phyloP scores from a whole-genome alignment of 2,329 filamentous ascomycete species.

The Rutstroemia sydowiana region DNA sequence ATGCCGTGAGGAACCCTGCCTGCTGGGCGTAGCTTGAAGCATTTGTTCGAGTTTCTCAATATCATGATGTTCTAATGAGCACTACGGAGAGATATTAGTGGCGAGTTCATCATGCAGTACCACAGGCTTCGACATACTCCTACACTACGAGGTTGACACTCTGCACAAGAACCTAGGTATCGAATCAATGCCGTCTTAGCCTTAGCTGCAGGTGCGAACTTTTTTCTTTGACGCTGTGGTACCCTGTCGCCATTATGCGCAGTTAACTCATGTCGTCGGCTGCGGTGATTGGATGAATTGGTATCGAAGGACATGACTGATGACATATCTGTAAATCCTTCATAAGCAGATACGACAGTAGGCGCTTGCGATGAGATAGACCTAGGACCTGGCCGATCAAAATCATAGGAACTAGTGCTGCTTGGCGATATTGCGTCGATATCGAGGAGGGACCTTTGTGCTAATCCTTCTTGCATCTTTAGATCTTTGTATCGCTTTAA shows the following conservation, averaged over 20 bases:
- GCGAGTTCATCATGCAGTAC: conserved; percentile 12
- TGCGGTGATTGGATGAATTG: conserved; percentile 10
- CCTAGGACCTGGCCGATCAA: conserved; percentile 13
- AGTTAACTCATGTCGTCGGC: conserved; percentile 11
- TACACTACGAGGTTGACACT: conserved; percentile 20
- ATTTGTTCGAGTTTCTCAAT: conserved; percentile 19
- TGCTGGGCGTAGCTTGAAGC: conserved; percentile 1
- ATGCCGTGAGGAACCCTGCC: conserved; percentile 8
- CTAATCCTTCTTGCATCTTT: conserved; percentile 17
- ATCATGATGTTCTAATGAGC: conserved; percentile 27
- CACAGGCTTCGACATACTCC: background rate
- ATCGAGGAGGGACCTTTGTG: conserved; percentile 13
- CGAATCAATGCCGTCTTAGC: conserved; percentile 27
- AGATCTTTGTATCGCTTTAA: conserved; percentile 20
- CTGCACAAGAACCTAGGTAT: conserved; percentile 21
- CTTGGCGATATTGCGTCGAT: conserved; percentile 9
- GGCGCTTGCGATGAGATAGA: conserved; percentile 19
- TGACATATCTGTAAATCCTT: conserved; percentile 19
- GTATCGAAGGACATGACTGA: conserved; percentile 26
- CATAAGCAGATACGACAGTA: conserved; percentile 14
- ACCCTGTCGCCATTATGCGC: conserved; percentile 23
- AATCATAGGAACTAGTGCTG: conserved; percentile 14
- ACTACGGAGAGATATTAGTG: conserved; percentile 13
- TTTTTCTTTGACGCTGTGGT: conserved; percentile 17
- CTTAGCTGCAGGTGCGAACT: conserved; percentile 16